These are phyloP conservation scores for Bathelium albidoporum DNA, from an alignment of 495 filamentous ascomycete genomes.

Conservation along the genomic window DNA sequence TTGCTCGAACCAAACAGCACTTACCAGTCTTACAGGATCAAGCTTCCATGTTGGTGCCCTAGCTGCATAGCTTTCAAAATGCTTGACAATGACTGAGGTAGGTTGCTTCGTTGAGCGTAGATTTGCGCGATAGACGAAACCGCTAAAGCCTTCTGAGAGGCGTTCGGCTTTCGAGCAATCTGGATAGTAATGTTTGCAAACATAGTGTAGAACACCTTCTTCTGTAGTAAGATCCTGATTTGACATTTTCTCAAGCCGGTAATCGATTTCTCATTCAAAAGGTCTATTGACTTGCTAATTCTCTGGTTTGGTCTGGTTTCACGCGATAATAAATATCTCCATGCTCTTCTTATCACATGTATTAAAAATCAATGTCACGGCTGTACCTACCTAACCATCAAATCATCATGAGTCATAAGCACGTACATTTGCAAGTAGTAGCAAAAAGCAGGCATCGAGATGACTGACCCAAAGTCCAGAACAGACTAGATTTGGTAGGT, in stretches of 20 bases:
- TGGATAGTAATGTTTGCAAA: background rate
- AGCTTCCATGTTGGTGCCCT: slow-evolving; percentile 6
- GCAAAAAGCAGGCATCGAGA: background rate
- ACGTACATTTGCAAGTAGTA: background rate
- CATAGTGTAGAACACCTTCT: slow-evolving; percentile 2
- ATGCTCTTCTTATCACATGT: no score
- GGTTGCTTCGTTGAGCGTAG: background rate
- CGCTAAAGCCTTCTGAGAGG: slow-evolving; percentile 2
- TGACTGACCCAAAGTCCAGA: no score
- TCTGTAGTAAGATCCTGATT: slow-evolving; percentile 6
- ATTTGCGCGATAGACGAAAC: slow-evolving; percentile 6
- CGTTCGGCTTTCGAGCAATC: background rate
- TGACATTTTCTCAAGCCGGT: background rate
- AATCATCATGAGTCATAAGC: background rate
- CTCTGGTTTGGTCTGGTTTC: background rate
- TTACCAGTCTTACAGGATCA: slow-evolving; percentile 4
- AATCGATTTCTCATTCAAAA: no score
- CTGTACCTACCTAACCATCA: no score
- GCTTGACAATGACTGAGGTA: slow-evolving; percentile 5
- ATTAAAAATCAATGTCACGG: no score
- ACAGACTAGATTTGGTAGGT: no score
- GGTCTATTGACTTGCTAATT: no score
- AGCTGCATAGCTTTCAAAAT: slow-evolving; percentile 3
- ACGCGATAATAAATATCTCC: no score
- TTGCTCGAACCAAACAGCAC: no score